Conservation (phyloP, 345 rosid genomes). For the Stellera chamaejasme region DNA sequence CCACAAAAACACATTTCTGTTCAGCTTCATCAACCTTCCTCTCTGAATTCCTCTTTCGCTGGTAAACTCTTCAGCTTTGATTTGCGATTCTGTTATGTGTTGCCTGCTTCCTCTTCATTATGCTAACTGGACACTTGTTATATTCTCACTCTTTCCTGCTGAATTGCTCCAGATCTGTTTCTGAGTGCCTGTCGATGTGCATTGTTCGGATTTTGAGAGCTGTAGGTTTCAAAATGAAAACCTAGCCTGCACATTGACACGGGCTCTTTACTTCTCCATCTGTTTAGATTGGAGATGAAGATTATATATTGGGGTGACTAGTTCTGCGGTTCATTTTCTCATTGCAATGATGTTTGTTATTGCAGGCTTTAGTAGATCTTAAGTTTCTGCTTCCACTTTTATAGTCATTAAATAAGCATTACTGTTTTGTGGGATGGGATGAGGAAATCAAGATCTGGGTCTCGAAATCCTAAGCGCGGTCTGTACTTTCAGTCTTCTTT, state of each 20-base stretch:
- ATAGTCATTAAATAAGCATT: background rate
- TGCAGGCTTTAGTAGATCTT: background rate
- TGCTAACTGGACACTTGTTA: background rate
- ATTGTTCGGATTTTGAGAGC: slow-evolving; percentile 13
- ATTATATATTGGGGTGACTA: slow-evolving; percentile 12
- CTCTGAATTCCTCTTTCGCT: slow-evolving; percentile 26
- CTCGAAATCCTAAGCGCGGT: background rate
- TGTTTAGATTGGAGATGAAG: background rate
- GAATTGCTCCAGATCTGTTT: slow-evolving; percentile 33
- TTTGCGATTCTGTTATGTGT: slow-evolving; percentile 2
- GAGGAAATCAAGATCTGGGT: slow-evolving; percentile 23
- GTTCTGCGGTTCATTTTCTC: slow-evolving; percentile 10
- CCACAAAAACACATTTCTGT: slow-evolving; percentile 6
- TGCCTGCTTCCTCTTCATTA: background rate
- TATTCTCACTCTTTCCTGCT: slow-evolving; percentile 4
- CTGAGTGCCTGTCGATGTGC: slow-evolving; percentile 9
- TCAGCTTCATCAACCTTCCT: background rate
- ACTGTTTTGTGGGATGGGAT: background rate
- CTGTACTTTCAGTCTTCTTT: background rate
- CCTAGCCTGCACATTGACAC: slow-evolving; percentile 10
- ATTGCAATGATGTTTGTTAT: slow-evolving; percentile 2
- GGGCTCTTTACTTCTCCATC: slow-evolving; percentile 7
- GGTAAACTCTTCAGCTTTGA: slow-evolving; percentile 21
- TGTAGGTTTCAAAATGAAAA: background rate
- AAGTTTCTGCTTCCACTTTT: background rate